phyloP scores from a whole-genome alignment of 495 filamentous ascomycete genomes.

The Penicillium alfredii region DNA sequence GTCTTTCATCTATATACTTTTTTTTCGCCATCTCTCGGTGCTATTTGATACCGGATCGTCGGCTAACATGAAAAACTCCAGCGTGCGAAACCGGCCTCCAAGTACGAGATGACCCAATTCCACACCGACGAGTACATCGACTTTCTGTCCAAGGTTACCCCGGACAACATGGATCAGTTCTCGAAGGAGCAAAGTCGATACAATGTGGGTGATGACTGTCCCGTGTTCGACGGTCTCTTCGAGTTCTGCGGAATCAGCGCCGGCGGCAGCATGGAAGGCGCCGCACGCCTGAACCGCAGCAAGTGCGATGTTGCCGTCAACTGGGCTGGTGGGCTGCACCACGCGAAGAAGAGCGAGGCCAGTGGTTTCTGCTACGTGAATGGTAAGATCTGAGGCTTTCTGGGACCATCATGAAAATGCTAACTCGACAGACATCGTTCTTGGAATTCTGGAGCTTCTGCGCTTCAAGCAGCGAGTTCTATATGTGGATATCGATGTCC shows the following conservation, averaged over 20 bases:
- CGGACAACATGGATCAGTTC: conserved; percentile 96
- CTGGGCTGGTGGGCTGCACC: conserved; percentile 96
- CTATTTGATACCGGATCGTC: not conserved
- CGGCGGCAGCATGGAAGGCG: conserved; percentile 95
- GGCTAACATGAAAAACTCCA: conserved; percentile 37
- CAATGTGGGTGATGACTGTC: conserved; percentile 97
- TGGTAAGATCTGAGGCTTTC: conserved; percentile 47
- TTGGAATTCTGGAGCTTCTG: conserved; percentile 92
- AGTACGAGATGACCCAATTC: conserved; percentile 98
- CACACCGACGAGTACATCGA: conserved; percentile 99
- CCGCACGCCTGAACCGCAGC: conserved; percentile 80
- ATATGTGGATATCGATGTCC: conserved; percentile 98
- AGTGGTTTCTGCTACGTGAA: conserved; percentile 99
- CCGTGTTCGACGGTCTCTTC: conserved; percentile 95
- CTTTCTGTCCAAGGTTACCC: conserved; percentile 91
- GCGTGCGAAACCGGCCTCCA: conserved; percentile 95
- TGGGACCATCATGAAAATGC: conserved; percentile 5
- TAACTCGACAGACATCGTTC: conserved; percentile 70
- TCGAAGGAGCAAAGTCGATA: conserved; percentile 91
- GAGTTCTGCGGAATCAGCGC: conserved; percentile 98
- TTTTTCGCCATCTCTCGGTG: too few species aligned
- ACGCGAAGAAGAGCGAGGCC: conserved; percentile 95
- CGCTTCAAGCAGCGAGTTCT: conserved; percentile 89
- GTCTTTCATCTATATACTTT: conserved; percentile 24
- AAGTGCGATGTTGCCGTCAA: conserved; percentile 98